Evolutionary conservation across 2,329 filamentous ascomycete genomes (phyloP), one percentile per base, ranked within the genome.

Genomic region (Claviceps spartinae): DNA sequence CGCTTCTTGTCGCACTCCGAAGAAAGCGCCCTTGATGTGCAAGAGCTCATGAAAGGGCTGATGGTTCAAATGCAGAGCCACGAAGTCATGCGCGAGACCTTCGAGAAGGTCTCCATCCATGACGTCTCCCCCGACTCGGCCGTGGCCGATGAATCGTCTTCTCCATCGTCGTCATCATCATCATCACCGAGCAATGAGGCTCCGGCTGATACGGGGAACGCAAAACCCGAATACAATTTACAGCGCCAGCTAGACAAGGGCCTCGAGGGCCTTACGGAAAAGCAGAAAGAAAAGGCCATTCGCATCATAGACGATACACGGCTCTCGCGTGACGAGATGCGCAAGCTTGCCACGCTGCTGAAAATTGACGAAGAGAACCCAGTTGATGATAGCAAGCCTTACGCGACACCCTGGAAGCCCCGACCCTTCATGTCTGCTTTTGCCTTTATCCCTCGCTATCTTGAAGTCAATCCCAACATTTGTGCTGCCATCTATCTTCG

Each of bases 381-480:
- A 0, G 69, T 84, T 54, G 88, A 96, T 67, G 69, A 69, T 47
- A 70, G 67, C 53, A 95, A 95, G 70, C 88, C 93, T 3, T 98
- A 98, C 65, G 78, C 78, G 4, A 96, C 90, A 1, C 93, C 93
- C 13, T 98, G 93, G 93, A 72, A 77, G 57, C 93, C 93, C 13
- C 78, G 89, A 52, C 78, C 85, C 50, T 97, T 80, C 69, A 94
- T 98, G 86, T 77, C 80, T 49, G 83, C 90, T 0, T 98, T 98
- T 69, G 89, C 90, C 24, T 96, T 95, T 69, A 89, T 98, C 59
- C 93, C 93, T 11, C 76, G 86, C 51, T 98, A 97, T 68, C 79
- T 98, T 55, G 94, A 98, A 72, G 93, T 98, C 60, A 96, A 97
- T 74, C 93, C 95, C 68, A 94, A 90, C 63, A 86, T 97, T 61